These are phyloP conservation scores for Oryza coarctata DNA, from an alignment of 176 grass and related monocot genomes.

Conservation along the genomic window DNA sequence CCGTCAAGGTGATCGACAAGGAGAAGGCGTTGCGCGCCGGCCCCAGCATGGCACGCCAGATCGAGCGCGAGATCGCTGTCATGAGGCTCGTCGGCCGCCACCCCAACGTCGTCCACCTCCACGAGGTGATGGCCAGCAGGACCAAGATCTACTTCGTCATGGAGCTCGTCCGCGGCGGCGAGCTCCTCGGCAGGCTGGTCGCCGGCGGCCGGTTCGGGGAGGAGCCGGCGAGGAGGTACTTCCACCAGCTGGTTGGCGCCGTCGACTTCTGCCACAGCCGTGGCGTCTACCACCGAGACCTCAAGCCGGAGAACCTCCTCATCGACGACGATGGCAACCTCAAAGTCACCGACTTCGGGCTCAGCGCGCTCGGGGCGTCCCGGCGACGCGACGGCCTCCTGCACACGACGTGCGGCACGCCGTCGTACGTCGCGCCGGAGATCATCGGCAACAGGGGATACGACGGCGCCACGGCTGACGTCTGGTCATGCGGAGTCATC, in stretches of 20 bases:
- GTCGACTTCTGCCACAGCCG: slow-evolving; percentile 77
- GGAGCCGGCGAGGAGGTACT: slow-evolving; percentile 69
- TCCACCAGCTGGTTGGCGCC: slow-evolving; percentile 76
- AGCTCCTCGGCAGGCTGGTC: slow-evolving; percentile 63
- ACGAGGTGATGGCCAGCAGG: slow-evolving; percentile 85
- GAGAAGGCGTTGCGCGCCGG: slow-evolving; percentile 62
- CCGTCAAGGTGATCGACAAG: slow-evolving; percentile 84
- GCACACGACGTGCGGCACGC: slow-evolving; percentile 81
- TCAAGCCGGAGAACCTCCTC: slow-evolving; percentile 91
- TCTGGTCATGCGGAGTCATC: slow-evolving; percentile 89
- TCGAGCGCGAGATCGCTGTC: slow-evolving; percentile 78
- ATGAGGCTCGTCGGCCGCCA: slow-evolving; percentile 65
- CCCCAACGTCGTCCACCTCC: slow-evolving; percentile 73
- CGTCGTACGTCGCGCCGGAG: slow-evolving; percentile 80
- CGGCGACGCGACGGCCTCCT: slow-evolving; percentile 65
- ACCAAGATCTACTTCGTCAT: slow-evolving; percentile 92
- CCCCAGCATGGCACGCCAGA: slow-evolving; percentile 37
- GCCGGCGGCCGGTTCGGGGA: slow-evolving; percentile 78
- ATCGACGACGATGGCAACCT: slow-evolving; percentile 62
- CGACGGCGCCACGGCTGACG: slow-evolving; percentile 71
- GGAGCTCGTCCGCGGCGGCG: slow-evolving; percentile 76
- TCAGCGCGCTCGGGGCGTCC: slow-evolving; percentile 55
- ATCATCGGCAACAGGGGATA: slow-evolving; percentile 75
- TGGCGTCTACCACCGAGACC: slow-evolving; percentile 82
- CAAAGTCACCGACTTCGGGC: slow-evolving; percentile 91